Base-by-base conservation (phyloP, 805 yeast species). In the Grigorovia jiainica region DNA sequence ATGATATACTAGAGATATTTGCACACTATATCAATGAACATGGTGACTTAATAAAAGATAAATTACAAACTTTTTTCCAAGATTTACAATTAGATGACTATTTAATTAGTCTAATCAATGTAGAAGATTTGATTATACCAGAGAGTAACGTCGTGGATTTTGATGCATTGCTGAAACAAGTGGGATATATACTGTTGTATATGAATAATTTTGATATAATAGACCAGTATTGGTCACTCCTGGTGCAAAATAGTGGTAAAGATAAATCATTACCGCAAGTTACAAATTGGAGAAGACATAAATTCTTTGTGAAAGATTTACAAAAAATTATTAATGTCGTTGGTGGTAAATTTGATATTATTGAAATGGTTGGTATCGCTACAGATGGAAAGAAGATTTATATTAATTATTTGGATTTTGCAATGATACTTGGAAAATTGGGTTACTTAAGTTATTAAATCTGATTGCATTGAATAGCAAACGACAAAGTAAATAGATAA, bases 341-440 rank as follows among this genome's bases (percentile, higher is more conserved):
- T 3, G 16, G 20, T 19, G 27, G 20, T 5, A 60, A 57, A 24
- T 37, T 47, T 2, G 43, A 68, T 3, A 46, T 72, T 8, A 50
- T 67, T n/a, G 72, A 69, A 41, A 73, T 73, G 78, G 53, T 73
- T 18, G 63, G 68, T 7, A 60, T 66, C 10, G 71, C 70, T 1
- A 63, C 70, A 1, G 52, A 60, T 17, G 71, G 72, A 0, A 49
- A 49, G n/a, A 57, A 65, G 23, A 54, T 53, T 2, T 62, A 47
- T 44, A 47, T 74, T 17, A 61, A 61, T 4, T 71, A 70, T 43
- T 49, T 64, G 32, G 78, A 75, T 48, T 70, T 75, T 50, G 76
- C 71, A 5, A 58, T 65, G 42, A 54, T 72, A 9, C 46, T 75
- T 43, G 80, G 79, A 1, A 68, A 71, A 45, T 44, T 73, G 16